Percentiles rank a stretch among this genome's conserved stretches.
phyloP scores from a whole-genome alignment of 2,329 filamentous ascomycete species.

The Aspergillus transmontanensis region DNA sequence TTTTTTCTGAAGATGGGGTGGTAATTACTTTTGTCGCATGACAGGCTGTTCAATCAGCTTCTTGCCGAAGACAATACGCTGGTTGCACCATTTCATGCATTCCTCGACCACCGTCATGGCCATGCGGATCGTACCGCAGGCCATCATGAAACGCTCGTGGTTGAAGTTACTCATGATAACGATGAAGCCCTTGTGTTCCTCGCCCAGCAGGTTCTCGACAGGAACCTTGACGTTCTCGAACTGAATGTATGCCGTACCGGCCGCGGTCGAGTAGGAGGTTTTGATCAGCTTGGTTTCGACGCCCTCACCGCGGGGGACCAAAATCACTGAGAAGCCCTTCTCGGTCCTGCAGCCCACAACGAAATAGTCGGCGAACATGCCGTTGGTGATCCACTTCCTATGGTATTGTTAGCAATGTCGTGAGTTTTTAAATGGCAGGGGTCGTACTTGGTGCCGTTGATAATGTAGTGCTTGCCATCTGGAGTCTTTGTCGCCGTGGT shows the following conservation, averaged over 20 bases:
- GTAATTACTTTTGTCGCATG: slow-evolving; percentile 70
- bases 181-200: slow-evolving; percentile 83
- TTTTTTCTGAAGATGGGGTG: not conserved
- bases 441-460: slow-evolving; percentile 46
- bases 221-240: slow-evolving; percentile 88
- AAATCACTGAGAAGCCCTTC: slow-evolving; percentile 75
- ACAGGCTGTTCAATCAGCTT: slow-evolving; percentile 80
- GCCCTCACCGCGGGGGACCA: slow-evolving; percentile 73
- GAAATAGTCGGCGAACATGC: slow-evolving; percentile 80
- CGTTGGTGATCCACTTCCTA: slow-evolving; percentile 88
- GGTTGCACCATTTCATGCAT: slow-evolving; percentile 85
- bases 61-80: slow-evolving; percentile 82
- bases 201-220: slow-evolving; percentile 72
- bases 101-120: slow-evolving; percentile 75
- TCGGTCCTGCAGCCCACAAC: slow-evolving; percentile 77
- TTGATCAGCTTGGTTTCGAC: slow-evolving; percentile 66
- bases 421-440: not conserved
- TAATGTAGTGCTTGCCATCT: slow-evolving; percentile 72
- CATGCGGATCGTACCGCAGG: slow-evolving; percentile 65
- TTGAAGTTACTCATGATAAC: slow-evolving; percentile 89
- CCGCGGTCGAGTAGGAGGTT: slow-evolving; percentile 72
- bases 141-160: slow-evolving; percentile 81
- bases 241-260: slow-evolving; percentile 77
- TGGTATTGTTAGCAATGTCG: slow-evolving; percentile 35
- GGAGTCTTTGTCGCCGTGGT: slow-evolving; percentile 77